These are phyloP conservation scores for Stygiomarasmius scandens DNA, from an alignment of 1,284 basidiomycete genomes.

Conservation along the genomic window DNA sequence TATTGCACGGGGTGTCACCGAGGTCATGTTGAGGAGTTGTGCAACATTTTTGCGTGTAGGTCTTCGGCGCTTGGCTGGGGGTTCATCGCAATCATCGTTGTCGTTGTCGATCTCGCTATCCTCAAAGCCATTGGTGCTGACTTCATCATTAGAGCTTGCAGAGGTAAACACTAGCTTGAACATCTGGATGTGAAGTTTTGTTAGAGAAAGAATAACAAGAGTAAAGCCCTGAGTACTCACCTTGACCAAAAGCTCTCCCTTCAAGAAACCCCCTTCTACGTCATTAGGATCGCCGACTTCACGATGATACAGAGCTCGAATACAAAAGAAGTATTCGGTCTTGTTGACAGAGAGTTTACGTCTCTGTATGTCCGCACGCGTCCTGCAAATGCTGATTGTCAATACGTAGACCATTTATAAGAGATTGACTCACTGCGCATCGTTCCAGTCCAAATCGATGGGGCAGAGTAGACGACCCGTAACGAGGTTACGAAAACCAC, in stretches of 20 bases:
- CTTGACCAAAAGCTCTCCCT: conserved; percentile 24
- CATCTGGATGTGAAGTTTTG: background rate
- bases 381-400: background rate
- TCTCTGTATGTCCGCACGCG: conserved; percentile 16
- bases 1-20: conserved; percentile 28
- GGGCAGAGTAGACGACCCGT: conserved; percentile 30
- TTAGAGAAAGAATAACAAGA: background rate
- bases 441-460: conserved; percentile 28
- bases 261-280: conserved; percentile 24
- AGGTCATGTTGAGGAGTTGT: conserved; percentile 20
- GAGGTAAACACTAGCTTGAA: background rate
- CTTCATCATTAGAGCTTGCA: background rate
- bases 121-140: conserved; percentile 11
- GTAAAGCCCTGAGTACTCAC: conserved; percentile 20
- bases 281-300: conserved; percentile 13
- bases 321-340: conserved; percentile 18
- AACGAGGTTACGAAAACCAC: conserved; percentile 25
- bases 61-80: conserved; percentile 9
- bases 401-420: background rate
- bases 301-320: conserved; percentile 21
- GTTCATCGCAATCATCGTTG: background rate
- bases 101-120: conserved; percentile 15
- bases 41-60: conserved; percentile 22
- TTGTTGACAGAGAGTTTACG: conserved; percentile 10
- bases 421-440: conserved; percentile 19